These are phyloP conservation scores for Fraxinus ornus DNA, from an alignment of 305 asterid species.

Conservation along the genomic window DNA sequence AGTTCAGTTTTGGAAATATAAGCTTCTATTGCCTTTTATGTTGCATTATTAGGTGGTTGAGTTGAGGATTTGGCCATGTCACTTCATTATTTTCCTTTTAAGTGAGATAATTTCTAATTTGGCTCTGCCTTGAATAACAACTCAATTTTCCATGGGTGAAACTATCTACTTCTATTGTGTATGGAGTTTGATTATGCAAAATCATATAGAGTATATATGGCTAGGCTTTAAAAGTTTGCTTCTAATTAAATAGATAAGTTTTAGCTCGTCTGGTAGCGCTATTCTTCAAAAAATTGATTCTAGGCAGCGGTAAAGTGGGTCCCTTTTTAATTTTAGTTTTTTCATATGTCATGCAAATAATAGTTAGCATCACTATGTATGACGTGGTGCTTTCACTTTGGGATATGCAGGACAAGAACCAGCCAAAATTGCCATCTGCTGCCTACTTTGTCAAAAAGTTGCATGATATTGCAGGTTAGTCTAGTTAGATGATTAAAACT, in stretches of 20 bases:
- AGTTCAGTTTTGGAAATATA: neutral
- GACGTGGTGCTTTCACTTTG: neutral
- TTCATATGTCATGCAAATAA: neutral
- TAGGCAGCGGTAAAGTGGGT: neutral
- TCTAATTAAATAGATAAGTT: neutral
- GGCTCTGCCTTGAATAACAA: neutral
- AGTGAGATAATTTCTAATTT: neutral
- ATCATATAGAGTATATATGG: neutral
- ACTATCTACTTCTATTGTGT: neutral
- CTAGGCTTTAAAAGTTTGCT: neutral
- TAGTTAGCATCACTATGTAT: neutral
- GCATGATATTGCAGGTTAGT: constrained; percentile 73
- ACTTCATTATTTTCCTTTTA: neutral
- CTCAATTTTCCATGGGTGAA: neutral
- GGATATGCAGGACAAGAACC: constrained; percentile 2
- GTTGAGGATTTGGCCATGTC: neutral
- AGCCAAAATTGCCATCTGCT: constrained; percentile 2
- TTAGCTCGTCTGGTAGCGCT: neutral
- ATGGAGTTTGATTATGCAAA: neutral
- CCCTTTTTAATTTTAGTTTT: neutral
- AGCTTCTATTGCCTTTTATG: neutral
- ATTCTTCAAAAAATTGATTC: neutral
- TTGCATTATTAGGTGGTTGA: neutral
- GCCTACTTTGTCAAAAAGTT: constrained; percentile 29
- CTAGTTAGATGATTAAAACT: constrained; percentile 4